phyloP scores from a whole-genome alignment of 2,329 filamentous ascomycete species.

The Fusarium floridanum region DNA sequence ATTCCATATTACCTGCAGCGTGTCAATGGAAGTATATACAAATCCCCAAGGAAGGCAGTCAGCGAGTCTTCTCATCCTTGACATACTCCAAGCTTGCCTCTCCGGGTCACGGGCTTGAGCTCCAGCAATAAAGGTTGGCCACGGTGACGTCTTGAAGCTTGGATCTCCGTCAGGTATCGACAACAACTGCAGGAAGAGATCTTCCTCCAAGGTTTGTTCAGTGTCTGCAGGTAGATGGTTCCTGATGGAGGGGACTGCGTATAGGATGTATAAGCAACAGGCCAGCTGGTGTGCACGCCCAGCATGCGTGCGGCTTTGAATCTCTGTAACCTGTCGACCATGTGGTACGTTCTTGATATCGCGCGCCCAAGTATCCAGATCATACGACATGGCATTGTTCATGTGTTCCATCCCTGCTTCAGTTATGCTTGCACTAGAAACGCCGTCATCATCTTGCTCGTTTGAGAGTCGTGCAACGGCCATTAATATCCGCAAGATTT shows the following conservation, averaged over 20 bases:
- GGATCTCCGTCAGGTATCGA: slow-evolving; percentile 11
- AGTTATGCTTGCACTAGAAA: background rate
- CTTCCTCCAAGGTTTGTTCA: background rate
- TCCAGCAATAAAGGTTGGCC: slow-evolving; percentile 19
- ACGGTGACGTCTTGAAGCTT: slow-evolving; percentile 25
- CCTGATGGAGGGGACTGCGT: background rate
- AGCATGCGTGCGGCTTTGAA: slow-evolving; percentile 13
- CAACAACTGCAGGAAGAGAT: background rate
- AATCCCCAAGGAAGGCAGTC: slow-evolving; percentile 12
- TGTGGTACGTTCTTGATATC: slow-evolving; percentile 8
- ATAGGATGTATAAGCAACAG: slow-evolving; percentile 19
- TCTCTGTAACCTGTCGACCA: slow-evolving; percentile 14
- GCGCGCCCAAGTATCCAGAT: slow-evolving; percentile 5
- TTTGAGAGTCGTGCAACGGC: slow-evolving; percentile 6
- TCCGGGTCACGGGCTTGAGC: slow-evolving; percentile 5
- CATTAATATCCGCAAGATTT: slow-evolving; percentile 12
- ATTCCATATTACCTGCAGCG: slow-evolving; percentile 12
- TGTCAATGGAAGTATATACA: slow-evolving; percentile 21
- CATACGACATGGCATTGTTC: slow-evolving; percentile 10
- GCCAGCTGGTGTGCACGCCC: slow-evolving; percentile 17
- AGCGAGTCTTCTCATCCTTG: slow-evolving; percentile 11
- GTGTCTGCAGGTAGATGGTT: background rate
- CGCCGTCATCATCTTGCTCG: background rate
- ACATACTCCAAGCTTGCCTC: slow-evolving; percentile 10
- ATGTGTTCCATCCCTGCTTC: slow-evolving; percentile 6